A percentile compares a stretch with the other conserved stretches of the same genome.
These are phyloP conservation scores for Aegilops tauschii DNA, from an alignment of 176 grass and related monocot genomes.

Conservation along the genomic window DNA sequence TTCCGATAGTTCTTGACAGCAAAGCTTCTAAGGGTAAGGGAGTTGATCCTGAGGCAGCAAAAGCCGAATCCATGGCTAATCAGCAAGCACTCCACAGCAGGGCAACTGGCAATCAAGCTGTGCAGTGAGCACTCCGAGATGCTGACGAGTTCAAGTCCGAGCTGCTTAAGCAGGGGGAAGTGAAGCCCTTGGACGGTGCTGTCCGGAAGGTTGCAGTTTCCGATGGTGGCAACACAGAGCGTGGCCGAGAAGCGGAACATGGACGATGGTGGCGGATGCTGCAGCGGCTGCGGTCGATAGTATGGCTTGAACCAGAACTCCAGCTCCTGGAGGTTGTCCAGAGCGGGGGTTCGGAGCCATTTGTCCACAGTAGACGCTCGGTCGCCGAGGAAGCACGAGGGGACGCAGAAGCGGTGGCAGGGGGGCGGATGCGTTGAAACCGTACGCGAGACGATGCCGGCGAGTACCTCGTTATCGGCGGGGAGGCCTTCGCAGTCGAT, in stretches of 20 bases:
- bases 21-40: not conserved
- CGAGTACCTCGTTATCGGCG: not conserved
- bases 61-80: not conserved
- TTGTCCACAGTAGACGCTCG: not conserved
- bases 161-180: not conserved
- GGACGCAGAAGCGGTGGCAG: not conserved
- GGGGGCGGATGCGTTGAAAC: not conserved
- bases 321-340: not conserved
- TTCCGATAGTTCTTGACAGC: not conserved
- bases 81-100: not conserved
- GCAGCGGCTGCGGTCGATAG: not conserved
- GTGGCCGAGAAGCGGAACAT: constrained; percentile 26
- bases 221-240: not conserved
- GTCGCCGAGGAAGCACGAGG: not conserved
- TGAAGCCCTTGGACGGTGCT: not conserved
- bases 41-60: not conserved
- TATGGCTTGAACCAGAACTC: not conserved
- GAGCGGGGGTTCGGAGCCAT: not conserved
- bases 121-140: not conserved
- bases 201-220: not conserved
- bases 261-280: constrained; percentile 19
- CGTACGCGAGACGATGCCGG: not conserved
- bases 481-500: not conserved
- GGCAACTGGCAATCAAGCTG: not conserved
- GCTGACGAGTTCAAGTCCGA: not conserved